phyloP scores from a whole-genome alignment of 1,284 basidiomycete species.

The Leccinum solheimii region DNA sequence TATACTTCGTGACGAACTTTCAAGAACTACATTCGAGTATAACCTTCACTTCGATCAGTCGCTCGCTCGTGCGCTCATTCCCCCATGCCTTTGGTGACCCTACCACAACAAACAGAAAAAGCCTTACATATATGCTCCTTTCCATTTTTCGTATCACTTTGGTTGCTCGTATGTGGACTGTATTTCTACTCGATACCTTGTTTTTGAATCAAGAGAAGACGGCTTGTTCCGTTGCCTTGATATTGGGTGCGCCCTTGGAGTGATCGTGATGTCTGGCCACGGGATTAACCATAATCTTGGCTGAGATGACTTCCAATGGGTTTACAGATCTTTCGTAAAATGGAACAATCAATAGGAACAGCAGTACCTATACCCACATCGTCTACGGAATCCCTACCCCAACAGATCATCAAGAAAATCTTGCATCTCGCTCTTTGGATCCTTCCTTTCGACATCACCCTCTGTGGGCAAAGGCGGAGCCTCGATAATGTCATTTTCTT shows the following conservation, averaged over 20 bases:
- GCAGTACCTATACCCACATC: neutral
- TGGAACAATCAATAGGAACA: neutral
- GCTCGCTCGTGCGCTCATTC: slow-evolving; percentile 3
- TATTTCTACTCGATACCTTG: slow-evolving; percentile 5
- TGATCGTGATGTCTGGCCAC: neutral
- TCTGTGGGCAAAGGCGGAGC: slow-evolving; percentile 56
- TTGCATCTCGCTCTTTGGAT: slow-evolving; percentile 63
- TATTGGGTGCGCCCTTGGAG: neutral
- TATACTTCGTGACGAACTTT: slow-evolving; percentile 16
- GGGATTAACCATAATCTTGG: neutral
- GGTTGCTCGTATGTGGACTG: neutral
- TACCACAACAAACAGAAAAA: slow-evolving; percentile 2
- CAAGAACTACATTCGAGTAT: slow-evolving; percentile 3
- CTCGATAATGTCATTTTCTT: slow-evolving; percentile 41
- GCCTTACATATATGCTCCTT: neutral
- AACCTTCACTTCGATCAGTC: slow-evolving; percentile 4
- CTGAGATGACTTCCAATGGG: neutral
- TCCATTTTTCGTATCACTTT: slow-evolving; percentile 11
- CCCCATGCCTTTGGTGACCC: slow-evolving; percentile 5
- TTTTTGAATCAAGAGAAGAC: neutral
- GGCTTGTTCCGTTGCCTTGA: neutral
- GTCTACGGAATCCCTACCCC: slow-evolving; percentile 31
- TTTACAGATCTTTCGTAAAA: neutral
- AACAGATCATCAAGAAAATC: slow-evolving; percentile 72
- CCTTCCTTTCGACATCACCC: slow-evolving; percentile 42